phyloP scores from a whole-genome alignment of 2,329 filamentous ascomycete species.

The Alternaria sp. region DNA sequence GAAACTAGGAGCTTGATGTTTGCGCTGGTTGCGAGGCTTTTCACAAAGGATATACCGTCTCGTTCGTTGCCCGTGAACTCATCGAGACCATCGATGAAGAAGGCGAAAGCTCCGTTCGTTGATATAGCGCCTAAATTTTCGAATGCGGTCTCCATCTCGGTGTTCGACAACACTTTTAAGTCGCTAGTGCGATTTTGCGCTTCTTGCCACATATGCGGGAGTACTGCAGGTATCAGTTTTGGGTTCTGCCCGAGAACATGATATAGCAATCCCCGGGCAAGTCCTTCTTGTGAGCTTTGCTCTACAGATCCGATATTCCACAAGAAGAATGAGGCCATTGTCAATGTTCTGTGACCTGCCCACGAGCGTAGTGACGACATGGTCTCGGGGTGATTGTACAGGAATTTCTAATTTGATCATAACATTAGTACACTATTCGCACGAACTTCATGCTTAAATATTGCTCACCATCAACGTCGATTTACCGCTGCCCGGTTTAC shows the following conservation, averaged over 20 bases:
- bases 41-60: background rate
- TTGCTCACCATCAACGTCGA: background rate
- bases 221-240: background rate
- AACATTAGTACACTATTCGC: too few relatives aligned
- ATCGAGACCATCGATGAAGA: conserved; percentile 4
- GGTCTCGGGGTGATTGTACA: background rate
- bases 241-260: background rate
- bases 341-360: background rate
- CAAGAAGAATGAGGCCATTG: background rate
- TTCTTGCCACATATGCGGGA: conserved; percentile 1
- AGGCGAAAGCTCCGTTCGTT: background rate
- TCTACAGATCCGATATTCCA: background rate
- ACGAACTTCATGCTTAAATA: too few relatives aligned
- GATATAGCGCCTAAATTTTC: background rate
- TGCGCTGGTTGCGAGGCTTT: background rate
- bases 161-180: background rate
- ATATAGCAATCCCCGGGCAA: background rate
- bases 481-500: conserved; percentile 3
- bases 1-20: background rate
- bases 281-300: background rate
- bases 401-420: background rate
- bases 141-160: background rate
- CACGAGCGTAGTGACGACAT: background rate
- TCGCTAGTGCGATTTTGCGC: background rate
- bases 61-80: background rate